phyloP scores from a whole-genome alignment of 176 grass and related monocot species.

The Saccharum spontaneum region DNA sequence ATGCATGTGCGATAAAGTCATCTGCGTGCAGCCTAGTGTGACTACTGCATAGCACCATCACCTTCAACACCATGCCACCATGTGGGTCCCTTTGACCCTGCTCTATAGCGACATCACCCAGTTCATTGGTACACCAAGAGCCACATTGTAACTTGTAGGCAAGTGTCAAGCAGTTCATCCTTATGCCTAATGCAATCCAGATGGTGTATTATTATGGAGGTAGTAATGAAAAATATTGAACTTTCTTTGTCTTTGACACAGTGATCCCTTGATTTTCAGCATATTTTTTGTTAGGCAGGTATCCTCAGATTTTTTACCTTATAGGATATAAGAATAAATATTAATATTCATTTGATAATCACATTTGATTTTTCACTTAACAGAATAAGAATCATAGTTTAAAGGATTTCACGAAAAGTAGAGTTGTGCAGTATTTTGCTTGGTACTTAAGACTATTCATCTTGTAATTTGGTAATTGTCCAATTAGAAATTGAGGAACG shows the following conservation, averaged over 20 bases:
- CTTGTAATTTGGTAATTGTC: neutral
- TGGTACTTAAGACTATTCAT: neutral
- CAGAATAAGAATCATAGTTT: neutral
- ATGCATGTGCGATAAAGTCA: no score
- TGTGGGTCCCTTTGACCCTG: neutral
- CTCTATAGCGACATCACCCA: no score
- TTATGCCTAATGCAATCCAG: no score
- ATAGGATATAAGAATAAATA: neutral
- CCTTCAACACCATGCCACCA: neutral
- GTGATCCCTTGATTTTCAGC: no score
- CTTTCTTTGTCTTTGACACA: no score
- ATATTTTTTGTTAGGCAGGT: no score
- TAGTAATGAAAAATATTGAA: no score
- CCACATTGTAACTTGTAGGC: no score
- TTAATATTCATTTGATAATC: neutral
- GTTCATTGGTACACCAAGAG: no score
- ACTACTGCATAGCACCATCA: neutral
- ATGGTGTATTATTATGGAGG: no score
- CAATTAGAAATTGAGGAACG: neutral
- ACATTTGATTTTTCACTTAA: neutral
- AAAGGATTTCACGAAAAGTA: neutral
- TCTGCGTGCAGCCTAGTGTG: no score
- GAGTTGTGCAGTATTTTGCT: neutral
- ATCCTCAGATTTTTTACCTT: neutral
- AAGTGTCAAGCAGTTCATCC: no score